Base-by-base conservation (phyloP, 2,329 filamentous ascomycete species). In the Ceratocystis eucalypticola region DNA sequence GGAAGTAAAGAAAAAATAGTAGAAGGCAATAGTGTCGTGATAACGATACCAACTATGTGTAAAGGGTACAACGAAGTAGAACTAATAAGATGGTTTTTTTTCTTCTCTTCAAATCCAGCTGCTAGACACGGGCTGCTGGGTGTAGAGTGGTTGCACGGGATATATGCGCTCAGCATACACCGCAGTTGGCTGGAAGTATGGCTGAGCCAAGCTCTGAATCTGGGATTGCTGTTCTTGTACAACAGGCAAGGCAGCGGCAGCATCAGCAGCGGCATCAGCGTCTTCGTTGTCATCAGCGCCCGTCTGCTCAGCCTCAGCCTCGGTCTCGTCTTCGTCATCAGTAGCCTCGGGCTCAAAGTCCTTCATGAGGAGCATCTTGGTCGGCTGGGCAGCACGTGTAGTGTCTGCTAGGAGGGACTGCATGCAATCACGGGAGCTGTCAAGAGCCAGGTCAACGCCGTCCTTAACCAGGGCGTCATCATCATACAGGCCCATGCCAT, bases 401-500 rank as follows among this genome's bases (percentile, higher is more conserved):
- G 77, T 74, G 6, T 81, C 76, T 28, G 81, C 81, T 61, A 85
- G 74, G 20, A 88, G 74, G 30, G 80, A 79, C 45, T 78, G 80
- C 66, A 83, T 79, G 30, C 81, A 81, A 4, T 79, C 79, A 62
- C 79, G 74, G 75, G 84, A 80, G 75, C 82, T 79, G 74, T 84
- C 76, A 65, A 82, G 73, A 63, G 79, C 76, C 37, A 79, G 76
- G 66, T 82, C 80, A 22, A 77, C 75, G 66, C 86, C 86, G 0
- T 88, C 88, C 3, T 83, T 78, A 30, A 3, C 28, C 10, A 59
- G 25, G 28, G 55, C 55, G 28, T 59, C 55, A 7, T 59, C 55
- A 71, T 91, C 89, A 74, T 94, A 94, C 0, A 94, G 81, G 0
- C 89, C 89, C 82, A 94, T 87, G 22, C 89, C 89, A n/a, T 91